Conservation (phyloP, 495 filamentous ascomycete genomes). For the Neurospora tetraspora region DNA sequence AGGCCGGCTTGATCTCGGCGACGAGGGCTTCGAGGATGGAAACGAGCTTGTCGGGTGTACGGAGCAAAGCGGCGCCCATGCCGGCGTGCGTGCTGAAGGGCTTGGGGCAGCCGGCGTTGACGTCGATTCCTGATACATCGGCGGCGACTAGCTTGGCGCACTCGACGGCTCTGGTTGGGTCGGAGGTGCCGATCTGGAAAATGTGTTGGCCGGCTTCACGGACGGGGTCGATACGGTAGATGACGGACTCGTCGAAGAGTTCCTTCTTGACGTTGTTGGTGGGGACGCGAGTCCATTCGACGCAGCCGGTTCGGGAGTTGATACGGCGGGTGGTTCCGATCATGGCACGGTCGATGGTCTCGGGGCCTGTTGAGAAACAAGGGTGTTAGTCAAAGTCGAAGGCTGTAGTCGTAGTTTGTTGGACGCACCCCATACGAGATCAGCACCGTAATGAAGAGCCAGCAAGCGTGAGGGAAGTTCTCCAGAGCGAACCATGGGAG, state of each 20-base stretch:
- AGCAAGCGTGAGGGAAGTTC: slow-evolving; percentile 83
- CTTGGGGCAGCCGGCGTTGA: slow-evolving; percentile 96
- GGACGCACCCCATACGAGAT: slow-evolving; percentile 79
- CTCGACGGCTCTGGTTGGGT: slow-evolving; percentile 68
- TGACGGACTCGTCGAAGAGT: slow-evolving; percentile 53
- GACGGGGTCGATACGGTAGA: slow-evolving; percentile 73
- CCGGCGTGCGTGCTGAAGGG: slow-evolving; percentile 84
- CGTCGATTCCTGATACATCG: slow-evolving; percentile 88
- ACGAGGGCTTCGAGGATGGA: slow-evolving; percentile 76
- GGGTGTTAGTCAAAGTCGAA: background rate
- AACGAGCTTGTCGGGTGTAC: slow-evolving; percentile 70
- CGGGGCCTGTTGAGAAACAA: slow-evolving; percentile 51
- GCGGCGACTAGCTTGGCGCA: slow-evolving; percentile 73
- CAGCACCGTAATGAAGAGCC: slow-evolving; percentile 88
- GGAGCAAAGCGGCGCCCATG: slow-evolving; percentile 88
- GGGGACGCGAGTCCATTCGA: slow-evolving; percentile 73
- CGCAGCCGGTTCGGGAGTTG: slow-evolving; percentile 61
- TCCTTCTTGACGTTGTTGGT: slow-evolving; percentile 48
- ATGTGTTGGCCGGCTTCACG: slow-evolving; percentile 64
- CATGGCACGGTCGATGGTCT: slow-evolving; percentile 83
- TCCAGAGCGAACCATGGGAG: slow-evolving; percentile 94
- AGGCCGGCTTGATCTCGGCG: slow-evolving; percentile 58
- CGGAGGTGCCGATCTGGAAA: slow-evolving; percentile 84
- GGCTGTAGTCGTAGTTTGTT: background rate
- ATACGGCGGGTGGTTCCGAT: slow-evolving; percentile 71